Percentiles rank a stretch among this genome's conserved stretches.
These are phyloP conservation scores for Aspergillus wentii DNA, from an alignment of 495 filamentous ascomycete species.

Conservation along the genomic window DNA sequence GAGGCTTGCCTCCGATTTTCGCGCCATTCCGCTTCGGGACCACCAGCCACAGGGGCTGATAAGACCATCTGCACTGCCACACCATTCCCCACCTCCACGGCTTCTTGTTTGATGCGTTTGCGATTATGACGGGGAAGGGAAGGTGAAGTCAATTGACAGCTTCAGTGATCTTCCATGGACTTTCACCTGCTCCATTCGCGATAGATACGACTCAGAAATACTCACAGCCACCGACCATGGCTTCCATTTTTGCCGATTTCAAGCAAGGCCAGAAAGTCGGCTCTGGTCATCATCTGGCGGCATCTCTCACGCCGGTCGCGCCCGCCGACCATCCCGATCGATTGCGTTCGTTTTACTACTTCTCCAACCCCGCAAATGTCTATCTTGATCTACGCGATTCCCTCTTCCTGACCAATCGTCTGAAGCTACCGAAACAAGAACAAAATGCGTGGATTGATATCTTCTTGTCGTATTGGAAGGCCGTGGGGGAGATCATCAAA, in stretches of 20 bases:
- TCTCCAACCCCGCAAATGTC: conserved; percentile 54
- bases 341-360: conserved; percentile 55
- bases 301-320: conserved; percentile 62
- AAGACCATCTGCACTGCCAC: neutral
- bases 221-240: conserved; percentile 45
- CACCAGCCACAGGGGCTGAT: conserved; percentile 15
- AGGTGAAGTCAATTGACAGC: too few relatives aligned
- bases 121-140: conserved; percentile 1
- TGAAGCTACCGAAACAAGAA: conserved; percentile 57
- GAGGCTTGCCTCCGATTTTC: conserved; percentile 13
- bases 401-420: conserved; percentile 51
- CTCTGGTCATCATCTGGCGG: conserved; percentile 62
- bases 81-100: conserved; percentile 4
- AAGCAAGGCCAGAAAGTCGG: conserved; percentile 45
- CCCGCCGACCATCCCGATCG: conserved; percentile 51
- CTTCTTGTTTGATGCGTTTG: neutral
- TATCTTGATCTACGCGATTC: conserved; percentile 56
- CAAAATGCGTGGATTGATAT: conserved; percentile 75
- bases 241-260: conserved; percentile 58
- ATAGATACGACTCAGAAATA: neutral
- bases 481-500: conserved; percentile 60
- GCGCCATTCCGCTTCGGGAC: conserved; percentile 21
- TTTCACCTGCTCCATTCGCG: neutral
- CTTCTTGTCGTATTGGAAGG: conserved; percentile 78
- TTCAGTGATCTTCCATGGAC: neutral